Evolutionary conservation across 73 alveolate genomes (phyloP).

Genomic region (Breviolum minutum): DNA sequence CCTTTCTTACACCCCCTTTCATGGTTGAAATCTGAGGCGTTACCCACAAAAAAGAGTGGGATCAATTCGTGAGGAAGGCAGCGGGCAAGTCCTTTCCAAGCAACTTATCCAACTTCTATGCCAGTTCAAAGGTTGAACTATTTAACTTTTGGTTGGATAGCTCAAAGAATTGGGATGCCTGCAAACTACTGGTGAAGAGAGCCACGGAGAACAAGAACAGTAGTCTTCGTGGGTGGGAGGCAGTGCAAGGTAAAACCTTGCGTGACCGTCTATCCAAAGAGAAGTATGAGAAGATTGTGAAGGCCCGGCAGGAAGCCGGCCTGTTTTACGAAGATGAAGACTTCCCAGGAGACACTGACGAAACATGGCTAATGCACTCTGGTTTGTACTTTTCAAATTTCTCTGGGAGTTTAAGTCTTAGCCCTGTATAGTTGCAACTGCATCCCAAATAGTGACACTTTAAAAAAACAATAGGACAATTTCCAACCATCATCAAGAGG

Average conservation of each 20-base stretch:
- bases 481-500: no score
- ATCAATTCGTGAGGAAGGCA: background rate
- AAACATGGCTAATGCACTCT: background rate
- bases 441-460: background rate
- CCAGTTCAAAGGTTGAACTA: background rate
- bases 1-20: background rate
- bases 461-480: background rate
- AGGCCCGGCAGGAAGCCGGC: background rate
- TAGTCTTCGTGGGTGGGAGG: background rate
- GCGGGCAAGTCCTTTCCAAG: background rate
- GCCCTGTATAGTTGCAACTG: background rate
- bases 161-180: background rate
- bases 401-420: background rate
- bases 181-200: background rate
- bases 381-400: background rate
- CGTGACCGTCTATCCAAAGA: background rate
- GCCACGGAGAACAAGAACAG: background rate
- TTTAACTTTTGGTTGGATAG: background rate
- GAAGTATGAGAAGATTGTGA: background rate
- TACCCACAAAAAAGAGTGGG: background rate
- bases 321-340: background rate
- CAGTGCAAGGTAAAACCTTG: background rate
- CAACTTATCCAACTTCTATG: background rate
- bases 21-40: background rate
- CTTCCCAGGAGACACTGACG: background rate